Base-by-base conservation (phyloP, 768 basidiomycete species). In the Pleurotus pulmonarius region DNA sequence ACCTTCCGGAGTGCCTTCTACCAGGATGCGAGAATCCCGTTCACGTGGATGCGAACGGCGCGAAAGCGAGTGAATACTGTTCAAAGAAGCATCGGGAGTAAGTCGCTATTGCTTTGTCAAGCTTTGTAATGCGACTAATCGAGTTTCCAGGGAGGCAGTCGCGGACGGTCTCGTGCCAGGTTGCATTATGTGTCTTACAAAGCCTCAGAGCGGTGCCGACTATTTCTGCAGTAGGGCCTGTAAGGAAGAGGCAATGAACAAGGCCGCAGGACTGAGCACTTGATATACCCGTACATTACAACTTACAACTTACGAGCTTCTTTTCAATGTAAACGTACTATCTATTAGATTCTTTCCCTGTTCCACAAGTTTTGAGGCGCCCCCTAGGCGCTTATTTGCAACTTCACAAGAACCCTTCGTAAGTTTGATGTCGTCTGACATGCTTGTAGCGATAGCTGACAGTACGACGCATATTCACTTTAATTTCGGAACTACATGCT, bases 101-200 rank as follows among this genome's bases (percentile, higher is more conserved):
- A 63, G 85, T 77, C n/a, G 24, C 20, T 16, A 49, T 58, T 45
- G 37, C 37, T n/a, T 34, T 58, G 54, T 58, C 54, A 63, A 56
- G 56, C 46, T 18, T 55, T 60, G 48, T 13, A 45, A 18, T 1
- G 29, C 8, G 29, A 11, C 54, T 29, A 29, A 39, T 41, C n/a
- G n/a, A 61, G 6, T 38, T 54, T 39, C 49, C 58, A 87, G 86
- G 68, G 83, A 87, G 63, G 84, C 83, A 0, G 83, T 86, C 11
- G 68, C 65, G 13, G 68, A 75, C 15, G 82, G 84, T 25, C 61
- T 85, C 34, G 79, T 71, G 34, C 64, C 73, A 12, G 76, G 80
- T 8, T 87, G 86, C 60, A 85, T 88, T 62, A 82, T 87, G 83
- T 88, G 86, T 62, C 67, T 83, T 62, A 73, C 70, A 41, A 70